Evolutionary conservation across 2,329 filamentous ascomycete species (phyloP).

Genomic region (Coniochaeta sp.): DNA sequence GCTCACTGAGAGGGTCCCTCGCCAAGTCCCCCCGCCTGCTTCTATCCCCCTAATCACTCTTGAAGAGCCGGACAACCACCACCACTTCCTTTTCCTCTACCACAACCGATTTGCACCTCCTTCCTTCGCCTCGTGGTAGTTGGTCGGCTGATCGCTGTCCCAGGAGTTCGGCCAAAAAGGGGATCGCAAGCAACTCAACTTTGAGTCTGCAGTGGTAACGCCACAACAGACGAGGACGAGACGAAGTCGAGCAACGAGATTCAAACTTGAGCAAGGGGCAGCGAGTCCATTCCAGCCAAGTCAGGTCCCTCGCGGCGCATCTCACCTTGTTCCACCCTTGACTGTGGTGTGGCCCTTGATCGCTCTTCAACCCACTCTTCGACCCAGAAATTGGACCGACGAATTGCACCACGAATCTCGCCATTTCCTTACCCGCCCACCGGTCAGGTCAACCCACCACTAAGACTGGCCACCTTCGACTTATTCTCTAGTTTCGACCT

Average conservation of each 20-base stretch:
- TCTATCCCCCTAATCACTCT: neutral
- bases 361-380: conserved; percentile 3
- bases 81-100: neutral
- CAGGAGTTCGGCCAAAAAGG: neutral
- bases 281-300: neutral
- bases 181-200: neutral
- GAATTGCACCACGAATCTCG: conserved; percentile 22
- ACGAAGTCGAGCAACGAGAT: neutral
- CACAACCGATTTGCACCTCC: neutral
- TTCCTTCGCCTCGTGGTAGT: neutral
- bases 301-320: neutral
- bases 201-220: neutral
- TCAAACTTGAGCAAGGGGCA: neutral
- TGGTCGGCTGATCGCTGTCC: neutral
- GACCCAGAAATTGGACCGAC: conserved; percentile 17
- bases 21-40: neutral
- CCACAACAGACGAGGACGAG: neutral
- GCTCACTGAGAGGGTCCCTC: neutral
- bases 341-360: conserved; percentile 1
- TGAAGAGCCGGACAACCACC: neutral
- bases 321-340: neutral
- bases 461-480: conserved; percentile 25
- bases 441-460: conserved; percentile 24
- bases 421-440: conserved; percentile 25
- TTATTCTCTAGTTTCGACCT: conserved; percentile 15